Evolutionary conservation across 768 basidiomycete species (phyloP).

Genomic region (Naganishia randhawae): DNA sequence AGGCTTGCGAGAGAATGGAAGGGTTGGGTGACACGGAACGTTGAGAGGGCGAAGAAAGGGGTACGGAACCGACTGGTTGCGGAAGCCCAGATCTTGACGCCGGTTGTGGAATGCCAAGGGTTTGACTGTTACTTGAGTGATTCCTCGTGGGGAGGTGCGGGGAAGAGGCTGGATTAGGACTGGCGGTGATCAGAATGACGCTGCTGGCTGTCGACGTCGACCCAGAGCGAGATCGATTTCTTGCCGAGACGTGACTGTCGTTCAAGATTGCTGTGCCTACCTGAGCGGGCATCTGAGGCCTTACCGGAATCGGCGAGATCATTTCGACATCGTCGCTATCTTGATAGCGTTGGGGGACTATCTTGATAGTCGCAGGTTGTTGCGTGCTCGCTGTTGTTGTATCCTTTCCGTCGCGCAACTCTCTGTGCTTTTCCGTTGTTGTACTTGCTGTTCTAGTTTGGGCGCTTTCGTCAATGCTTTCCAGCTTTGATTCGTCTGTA

Average conservation of each 20-base stretch:
- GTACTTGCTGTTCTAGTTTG: background rate
- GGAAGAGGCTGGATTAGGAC: background rate
- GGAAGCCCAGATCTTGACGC: background rate
- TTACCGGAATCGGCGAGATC: constrained; percentile 9
- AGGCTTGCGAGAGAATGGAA: background rate
- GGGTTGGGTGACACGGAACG: constrained; percentile 13
- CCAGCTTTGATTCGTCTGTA: background rate
- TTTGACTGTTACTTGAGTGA: background rate
- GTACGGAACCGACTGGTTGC: constrained; percentile 7
- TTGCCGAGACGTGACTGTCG: background rate
- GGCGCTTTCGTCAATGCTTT: background rate
- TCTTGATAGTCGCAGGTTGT: background rate
- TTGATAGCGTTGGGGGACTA: background rate
- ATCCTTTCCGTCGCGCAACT: background rate
- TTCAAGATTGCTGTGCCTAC: background rate
- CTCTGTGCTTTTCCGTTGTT: background rate
- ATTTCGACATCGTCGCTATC: background rate
- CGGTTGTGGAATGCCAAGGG: background rate
- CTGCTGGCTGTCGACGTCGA: background rate
- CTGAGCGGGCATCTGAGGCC: background rate
- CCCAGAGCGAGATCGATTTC: background rate
- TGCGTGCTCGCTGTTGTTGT: background rate
- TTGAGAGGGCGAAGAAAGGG: background rate
- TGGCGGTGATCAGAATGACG: constrained; percentile 10
- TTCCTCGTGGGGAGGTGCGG: background rate